These are phyloP conservation scores for Gloeopeniophorella convolvens DNA, from an alignment of 768 basidiomycete genomes.

Conservation along the genomic window DNA sequence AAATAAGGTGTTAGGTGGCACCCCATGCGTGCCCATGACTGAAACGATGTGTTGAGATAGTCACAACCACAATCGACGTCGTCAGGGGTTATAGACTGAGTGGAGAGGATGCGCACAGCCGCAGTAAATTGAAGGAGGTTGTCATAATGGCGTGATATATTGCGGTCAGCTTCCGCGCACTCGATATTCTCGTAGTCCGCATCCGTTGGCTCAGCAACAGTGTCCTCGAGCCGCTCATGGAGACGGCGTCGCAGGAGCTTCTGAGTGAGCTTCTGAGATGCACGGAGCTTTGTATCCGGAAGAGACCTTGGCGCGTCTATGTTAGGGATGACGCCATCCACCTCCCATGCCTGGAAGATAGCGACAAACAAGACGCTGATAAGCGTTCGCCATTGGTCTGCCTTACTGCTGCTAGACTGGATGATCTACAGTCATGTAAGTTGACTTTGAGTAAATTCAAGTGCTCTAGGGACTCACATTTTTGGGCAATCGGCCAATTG, in stretches of 20 bases:
- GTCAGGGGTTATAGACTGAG: background rate
- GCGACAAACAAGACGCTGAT: slow-evolving; percentile 19
- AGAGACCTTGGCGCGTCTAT: background rate
- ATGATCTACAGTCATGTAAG: slow-evolving; percentile 4
- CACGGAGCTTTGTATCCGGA: background rate
- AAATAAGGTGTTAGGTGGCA: slow-evolving; percentile 22
- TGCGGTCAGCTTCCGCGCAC: background rate
- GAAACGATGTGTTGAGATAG: slow-evolving; percentile 6
- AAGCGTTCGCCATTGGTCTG: slow-evolving; percentile 23
- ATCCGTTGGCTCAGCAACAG: background rate
- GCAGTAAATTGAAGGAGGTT: background rate
- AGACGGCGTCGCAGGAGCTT: background rate
- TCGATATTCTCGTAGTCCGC: background rate
- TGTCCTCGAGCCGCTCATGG: background rate
- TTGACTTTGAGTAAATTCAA: background rate
- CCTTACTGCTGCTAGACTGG: too few relatives aligned
- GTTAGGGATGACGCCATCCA: slow-evolving; percentile 11
- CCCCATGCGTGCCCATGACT: slow-evolving; percentile 18
- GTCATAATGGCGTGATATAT: background rate
- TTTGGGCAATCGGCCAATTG: background rate
- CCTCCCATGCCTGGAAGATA: slow-evolving; percentile 21
- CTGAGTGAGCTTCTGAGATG: background rate
- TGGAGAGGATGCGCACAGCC: background rate
- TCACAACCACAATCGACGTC: background rate
- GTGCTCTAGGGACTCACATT: background rate